Conservation (phyloP, 495 filamentous ascomycete genomes). For the Tuber umbilicatum region DNA sequence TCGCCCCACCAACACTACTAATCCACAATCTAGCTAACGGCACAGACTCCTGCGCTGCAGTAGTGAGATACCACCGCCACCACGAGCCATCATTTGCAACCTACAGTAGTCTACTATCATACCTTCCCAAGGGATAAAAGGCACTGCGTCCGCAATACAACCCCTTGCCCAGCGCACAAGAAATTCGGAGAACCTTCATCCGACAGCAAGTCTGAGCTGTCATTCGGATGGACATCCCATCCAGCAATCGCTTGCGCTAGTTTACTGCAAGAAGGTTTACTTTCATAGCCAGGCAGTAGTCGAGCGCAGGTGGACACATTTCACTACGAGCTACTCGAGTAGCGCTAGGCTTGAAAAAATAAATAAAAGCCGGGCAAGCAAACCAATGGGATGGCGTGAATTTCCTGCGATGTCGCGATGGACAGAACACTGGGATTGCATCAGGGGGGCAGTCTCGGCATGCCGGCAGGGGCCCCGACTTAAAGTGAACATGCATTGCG, state of each 20-base stretch:
- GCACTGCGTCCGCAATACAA: neutral
- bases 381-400: neutral
- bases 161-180: neutral
- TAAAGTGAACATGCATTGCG: neutral
- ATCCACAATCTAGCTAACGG: neutral
- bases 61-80: neutral
- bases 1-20: conserved; percentile 11
- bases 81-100: neutral
- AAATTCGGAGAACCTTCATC: neutral
- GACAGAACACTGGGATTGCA: neutral
- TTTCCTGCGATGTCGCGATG: neutral
- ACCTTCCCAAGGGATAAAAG: neutral
- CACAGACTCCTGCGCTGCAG: neutral
- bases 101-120: neutral
- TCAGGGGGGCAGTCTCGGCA: neutral
- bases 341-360: neutral
- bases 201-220: neutral
- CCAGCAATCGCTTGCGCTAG: neutral
- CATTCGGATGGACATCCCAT: neutral
- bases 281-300: neutral
- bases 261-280: neutral
- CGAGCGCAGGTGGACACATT: neutral
- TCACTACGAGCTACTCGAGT: neutral
- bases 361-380: neutral
- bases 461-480: neutral